Evolutionary conservation across 768 basidiomycete species (phyloP).

Genomic region (Chiua virens): DNA sequence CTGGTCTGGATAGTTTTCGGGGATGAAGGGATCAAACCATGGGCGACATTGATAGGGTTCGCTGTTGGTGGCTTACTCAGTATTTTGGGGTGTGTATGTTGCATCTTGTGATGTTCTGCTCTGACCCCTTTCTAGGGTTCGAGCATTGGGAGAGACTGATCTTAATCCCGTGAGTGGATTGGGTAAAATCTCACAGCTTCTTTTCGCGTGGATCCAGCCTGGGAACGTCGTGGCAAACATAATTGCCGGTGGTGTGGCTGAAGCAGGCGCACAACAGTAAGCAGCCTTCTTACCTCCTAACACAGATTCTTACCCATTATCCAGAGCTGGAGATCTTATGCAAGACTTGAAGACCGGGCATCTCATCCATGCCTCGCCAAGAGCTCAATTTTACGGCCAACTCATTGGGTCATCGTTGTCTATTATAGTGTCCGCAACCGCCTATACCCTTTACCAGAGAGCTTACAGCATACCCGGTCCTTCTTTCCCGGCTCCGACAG

Average conservation of each 20-base stretch:
- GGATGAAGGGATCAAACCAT: constrained; percentile 87
- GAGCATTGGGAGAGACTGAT: constrained; percentile 95
- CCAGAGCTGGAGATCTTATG: constrained; percentile 94
- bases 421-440: constrained; percentile 85
- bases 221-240: constrained; percentile 97
- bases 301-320: not conserved
- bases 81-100: constrained; percentile 70
- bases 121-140: constrained; percentile 54
- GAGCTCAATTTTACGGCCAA: constrained; percentile 93
- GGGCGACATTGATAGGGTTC: constrained; percentile 90
- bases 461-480: constrained; percentile 91
- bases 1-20: constrained; percentile 92
- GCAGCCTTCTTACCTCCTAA: constrained; percentile 17
- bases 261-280: constrained; percentile 92
- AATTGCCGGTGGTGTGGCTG: constrained; percentile 95
- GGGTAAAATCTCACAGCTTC: constrained; percentile 91
- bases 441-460: constrained; percentile 82
- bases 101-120: not conserved
- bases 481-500: constrained; percentile 94
- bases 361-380: constrained; percentile 85
- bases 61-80: constrained; percentile 80
- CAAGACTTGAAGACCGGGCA: constrained; percentile 98
- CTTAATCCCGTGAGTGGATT: constrained; percentile 90
- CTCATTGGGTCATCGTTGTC: constrained; percentile 87
- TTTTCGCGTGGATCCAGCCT: constrained; percentile 93